Evolutionary conservation across 1,284 basidiomycete species (phyloP).

Genomic region (Moniliella sp.): DNA sequence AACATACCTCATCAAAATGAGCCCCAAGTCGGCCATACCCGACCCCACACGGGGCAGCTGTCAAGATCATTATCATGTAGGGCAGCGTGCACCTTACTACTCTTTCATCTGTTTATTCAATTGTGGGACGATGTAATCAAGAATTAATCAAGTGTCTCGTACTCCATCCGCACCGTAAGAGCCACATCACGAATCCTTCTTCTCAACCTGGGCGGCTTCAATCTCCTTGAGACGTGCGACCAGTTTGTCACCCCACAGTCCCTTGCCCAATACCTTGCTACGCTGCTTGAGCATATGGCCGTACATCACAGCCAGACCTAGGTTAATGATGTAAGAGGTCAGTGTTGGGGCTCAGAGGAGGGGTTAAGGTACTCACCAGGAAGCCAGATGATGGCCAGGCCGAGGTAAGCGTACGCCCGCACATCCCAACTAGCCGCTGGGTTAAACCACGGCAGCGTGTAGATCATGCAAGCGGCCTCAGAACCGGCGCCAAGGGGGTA

Average conservation of each 20-base stretch:
- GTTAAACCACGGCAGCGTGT: slow-evolving; percentile 43
- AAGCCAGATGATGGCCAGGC: slow-evolving; percentile 67
- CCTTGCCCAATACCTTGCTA: slow-evolving; percentile 48
- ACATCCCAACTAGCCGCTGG: slow-evolving; percentile 8
- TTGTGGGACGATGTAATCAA: no score
- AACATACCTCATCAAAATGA: no score
- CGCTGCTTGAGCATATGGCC: slow-evolving; percentile 70
- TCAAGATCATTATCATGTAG: no score
- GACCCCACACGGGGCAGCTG: no score
- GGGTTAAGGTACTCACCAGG: slow-evolving; percentile 44
- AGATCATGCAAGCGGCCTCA: slow-evolving; percentile 64
- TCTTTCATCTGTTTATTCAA: no score
- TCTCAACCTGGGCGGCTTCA: no score
- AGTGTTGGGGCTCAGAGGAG: neutral
- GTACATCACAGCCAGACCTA: slow-evolving; percentile 66
- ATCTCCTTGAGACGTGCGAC: no score
- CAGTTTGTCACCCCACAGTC: slow-evolving; percentile 26
- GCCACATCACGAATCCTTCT: no score
- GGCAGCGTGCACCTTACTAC: no score
- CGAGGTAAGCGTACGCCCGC: slow-evolving; percentile 37
- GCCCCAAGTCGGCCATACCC: no score
- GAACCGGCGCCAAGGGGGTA: slow-evolving; percentile 78
- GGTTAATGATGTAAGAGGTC: neutral
- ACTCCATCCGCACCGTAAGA: no score
- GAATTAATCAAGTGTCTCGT: no score